These are phyloP conservation scores for Cyberlindnera subsufficiens DNA, from an alignment of 805 yeast species.

Conservation along the genomic window DNA sequence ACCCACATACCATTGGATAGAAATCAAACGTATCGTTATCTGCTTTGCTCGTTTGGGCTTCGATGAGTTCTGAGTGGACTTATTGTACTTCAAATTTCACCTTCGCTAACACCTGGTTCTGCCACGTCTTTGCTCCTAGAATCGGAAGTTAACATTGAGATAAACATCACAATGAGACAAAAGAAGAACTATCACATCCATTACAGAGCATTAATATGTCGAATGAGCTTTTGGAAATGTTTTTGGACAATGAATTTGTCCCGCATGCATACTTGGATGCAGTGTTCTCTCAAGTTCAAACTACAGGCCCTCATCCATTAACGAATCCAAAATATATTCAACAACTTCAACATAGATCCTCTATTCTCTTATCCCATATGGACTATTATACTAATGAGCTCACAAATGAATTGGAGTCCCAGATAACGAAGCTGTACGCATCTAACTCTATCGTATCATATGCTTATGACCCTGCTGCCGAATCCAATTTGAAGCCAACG, in stretches of 20 bases:
- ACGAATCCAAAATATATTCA: conserved; percentile 25
- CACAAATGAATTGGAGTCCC: conserved; percentile 45
- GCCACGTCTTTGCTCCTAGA: too few relatives aligned
- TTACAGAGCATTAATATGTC: conserved; percentile 4
- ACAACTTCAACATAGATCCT: conserved; percentile 41
- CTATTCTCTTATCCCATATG: conserved; percentile 49
- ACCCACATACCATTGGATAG: too few relatives aligned
- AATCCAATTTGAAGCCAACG: conserved; percentile 32
- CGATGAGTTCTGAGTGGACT: too few relatives aligned
- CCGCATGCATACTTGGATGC: conserved; percentile 65
- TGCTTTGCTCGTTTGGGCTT: too few relatives aligned
- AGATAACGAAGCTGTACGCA: conserved; percentile 41
- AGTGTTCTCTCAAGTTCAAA: conserved; percentile 29
- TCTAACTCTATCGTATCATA: conserved; percentile 46
- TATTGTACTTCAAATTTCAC: too few relatives aligned
- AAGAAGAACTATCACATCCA: not conserved
- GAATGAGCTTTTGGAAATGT: conserved; percentile 50
- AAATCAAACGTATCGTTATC: too few relatives aligned
- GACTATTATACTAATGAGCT: conserved; percentile 60
- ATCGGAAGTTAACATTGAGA: too few relatives aligned
- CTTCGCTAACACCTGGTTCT: too few relatives aligned
- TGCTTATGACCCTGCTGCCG: conserved; percentile 22
- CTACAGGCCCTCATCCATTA: conserved; percentile 26
- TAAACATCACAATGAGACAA: too few relatives aligned
- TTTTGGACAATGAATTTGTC: conserved; percentile 60